Evolutionary conservation across 2,329 filamentous ascomycete species (phyloP), one percentile per base, ranked within the genome.

Genomic region (Penicillium sp.): DNA sequence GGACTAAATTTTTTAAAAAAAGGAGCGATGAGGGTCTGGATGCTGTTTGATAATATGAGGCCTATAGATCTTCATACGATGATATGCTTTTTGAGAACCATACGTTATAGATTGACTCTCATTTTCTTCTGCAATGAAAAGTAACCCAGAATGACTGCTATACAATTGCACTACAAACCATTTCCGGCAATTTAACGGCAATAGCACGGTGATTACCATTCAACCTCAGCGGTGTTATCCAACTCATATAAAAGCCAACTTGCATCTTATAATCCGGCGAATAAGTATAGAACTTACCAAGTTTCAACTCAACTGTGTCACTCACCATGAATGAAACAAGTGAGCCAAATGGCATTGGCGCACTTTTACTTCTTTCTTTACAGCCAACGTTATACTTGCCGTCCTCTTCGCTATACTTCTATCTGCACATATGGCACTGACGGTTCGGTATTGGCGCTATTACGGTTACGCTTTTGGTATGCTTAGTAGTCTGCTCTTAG

Each of bases 1-100:
- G 70, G 86, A 89, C 70, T 82, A 77, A 71, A 67, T 35, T 17
- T 29, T 23, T 21, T 1, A 47, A 52, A 57, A 52, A 57, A 53
- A 48, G 49, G 43, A 53, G 55, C 44, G 44, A 63, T 63, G 59
- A 67, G 64, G 44, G 44, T 55, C 53, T 55, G 36, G 47, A 52
- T 35, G 47, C 48, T 52, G 31, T 52, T 55, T 55, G 53, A 55
- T 52, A 53, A 44, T 55, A 43, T 43, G 45, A 51, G 38, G 45
- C 53, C 45, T 61, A 68, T 72, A 70, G 67, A 73, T 62, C 58
- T 65, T 49, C 60, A 63, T 65, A 71, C 59, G 68, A 72, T 67
- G 55, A 65, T 47, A 56, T 42, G 48, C 41, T 50, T 58, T 50
- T 50, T 45, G 45, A 51, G 52, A 55, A 55, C 51, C 25, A 59